These are phyloP conservation scores for Casuarina cunninghamiana DNA, from an alignment of 306 rosid genomes.

Conservation along the genomic window DNA sequence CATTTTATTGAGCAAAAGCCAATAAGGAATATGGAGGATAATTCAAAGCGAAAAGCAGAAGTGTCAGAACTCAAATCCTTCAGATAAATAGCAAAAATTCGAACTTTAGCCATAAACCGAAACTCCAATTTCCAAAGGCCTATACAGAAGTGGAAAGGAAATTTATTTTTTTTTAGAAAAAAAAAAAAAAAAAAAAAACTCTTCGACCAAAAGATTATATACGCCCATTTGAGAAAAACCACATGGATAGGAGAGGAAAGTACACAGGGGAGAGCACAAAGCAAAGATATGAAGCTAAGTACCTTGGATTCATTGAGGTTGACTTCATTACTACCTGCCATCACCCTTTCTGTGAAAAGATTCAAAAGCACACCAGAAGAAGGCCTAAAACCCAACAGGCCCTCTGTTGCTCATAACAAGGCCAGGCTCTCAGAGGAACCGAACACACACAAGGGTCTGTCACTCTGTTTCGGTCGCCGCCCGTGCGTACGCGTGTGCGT, in stretches of 20 bases:
- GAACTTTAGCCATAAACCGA: not conserved
- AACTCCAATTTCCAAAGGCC: not conserved
- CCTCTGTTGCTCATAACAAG: conserved; percentile 3
- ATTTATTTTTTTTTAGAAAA: not conserved
- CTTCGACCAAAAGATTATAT: conserved; percentile 13
- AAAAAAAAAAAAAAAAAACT: conserved; percentile 4
- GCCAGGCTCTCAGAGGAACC: not conserved
- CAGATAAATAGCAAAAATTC: not conserved
- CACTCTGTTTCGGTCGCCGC: not conserved
- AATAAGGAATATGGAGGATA: not conserved
- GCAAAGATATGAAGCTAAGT: conserved; percentile 20
- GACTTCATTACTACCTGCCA: conserved; percentile 76
- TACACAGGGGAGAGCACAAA: not conserved
- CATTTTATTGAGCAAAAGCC: conserved; percentile 15
- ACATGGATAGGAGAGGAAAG: not conserved
- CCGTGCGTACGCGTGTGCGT: too few relatives aligned
- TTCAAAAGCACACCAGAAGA: conserved; percentile 24
- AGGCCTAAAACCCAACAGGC: conserved; percentile 33
- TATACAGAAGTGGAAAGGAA: conserved; percentile 11
- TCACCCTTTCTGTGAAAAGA: conserved; percentile 27
- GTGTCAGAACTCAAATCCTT: conserved; percentile 11
- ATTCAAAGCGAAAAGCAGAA: not conserved
- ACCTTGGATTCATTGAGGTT: conserved; percentile 84
- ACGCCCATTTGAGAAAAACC: not conserved
- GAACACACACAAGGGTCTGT: conserved; percentile 1